Evolutionary conservation across 768 basidiomycete species (phyloP).

Genomic region (Lactarius akahatsu): DNA sequence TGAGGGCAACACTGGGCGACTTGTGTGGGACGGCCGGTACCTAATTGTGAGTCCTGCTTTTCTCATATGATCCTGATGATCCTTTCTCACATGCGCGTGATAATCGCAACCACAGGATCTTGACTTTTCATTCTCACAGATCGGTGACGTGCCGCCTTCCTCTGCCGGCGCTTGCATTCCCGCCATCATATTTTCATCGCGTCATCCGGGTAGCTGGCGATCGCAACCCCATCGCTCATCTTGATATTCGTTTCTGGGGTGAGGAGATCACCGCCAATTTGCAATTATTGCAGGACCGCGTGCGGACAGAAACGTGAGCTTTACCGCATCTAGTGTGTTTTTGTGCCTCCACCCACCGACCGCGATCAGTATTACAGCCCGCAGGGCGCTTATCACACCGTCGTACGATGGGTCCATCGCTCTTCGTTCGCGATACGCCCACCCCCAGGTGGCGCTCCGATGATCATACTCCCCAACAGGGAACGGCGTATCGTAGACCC

Average conservation of each 20-base stretch:
- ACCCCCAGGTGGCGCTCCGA: constrained; percentile 37
- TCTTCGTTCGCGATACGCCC: constrained; percentile 71
- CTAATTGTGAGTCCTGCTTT: constrained; percentile 61
- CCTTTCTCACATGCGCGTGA: not conserved
- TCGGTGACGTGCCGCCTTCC: constrained; percentile 78
- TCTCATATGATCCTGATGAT: constrained; percentile 11
- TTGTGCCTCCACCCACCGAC: constrained; percentile 24
- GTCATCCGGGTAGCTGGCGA: constrained; percentile 58
- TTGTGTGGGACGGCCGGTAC: constrained; percentile 89
- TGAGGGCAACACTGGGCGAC: constrained; percentile 78
- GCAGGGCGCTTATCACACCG: constrained; percentile 74
- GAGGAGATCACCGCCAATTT: constrained; percentile 71
- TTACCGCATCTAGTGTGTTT: not conserved
- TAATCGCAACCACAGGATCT: constrained; percentile 55
- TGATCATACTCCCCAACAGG: constrained; percentile 33
- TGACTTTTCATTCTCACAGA: constrained; percentile 74
- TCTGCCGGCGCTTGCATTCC: constrained; percentile 76
- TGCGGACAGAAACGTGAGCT: constrained; percentile 77
- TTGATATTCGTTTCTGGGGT: constrained; percentile 78
- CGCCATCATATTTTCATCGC: constrained; percentile 88
- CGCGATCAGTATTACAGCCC: constrained; percentile 47
- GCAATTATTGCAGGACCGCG: constrained; percentile 74
- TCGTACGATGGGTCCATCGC: constrained; percentile 83
- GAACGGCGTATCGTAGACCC: constrained; percentile 54
- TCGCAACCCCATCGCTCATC: constrained; percentile 55